Evolutionary conservation across 2,329 filamentous ascomycete species (phyloP), one percentile per base, ranked within the genome.

Genomic region (Epichloe gansuensis): DNA sequence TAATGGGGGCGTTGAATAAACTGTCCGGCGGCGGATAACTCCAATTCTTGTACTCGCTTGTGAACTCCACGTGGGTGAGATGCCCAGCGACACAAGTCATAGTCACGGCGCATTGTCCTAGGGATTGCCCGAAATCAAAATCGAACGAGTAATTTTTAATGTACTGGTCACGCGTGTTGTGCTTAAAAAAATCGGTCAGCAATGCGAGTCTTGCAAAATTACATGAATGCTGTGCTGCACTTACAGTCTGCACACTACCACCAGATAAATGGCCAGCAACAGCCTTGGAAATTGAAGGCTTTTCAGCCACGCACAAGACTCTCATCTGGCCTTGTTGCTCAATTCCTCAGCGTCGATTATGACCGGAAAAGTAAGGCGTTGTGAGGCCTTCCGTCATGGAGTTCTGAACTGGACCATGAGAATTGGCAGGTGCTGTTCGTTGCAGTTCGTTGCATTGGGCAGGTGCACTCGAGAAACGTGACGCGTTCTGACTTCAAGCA

Each of bases 41-140:
- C 93, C 93, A 98, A 57, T 82, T 82, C 61, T 82, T 85, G 69
- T 85, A 91, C 52, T 83, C 79, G 8, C 74, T 66, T 17, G 80
- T 78, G 61, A 98, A 96, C 50, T 94, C 88, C 45, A 85, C 72
- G n/a, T 75, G 76, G 35, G 88, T 90, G 58, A 98, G 76, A 69
- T 98, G 93, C 12, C 93, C 93, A 11, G 86, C 75, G 25, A 98
- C 93, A 56, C 86, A 90, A 52, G 93, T 98, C 87, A 98, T 97
- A 44, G 85, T 90, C 46, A 96, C 91, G 12, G 81, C 75, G 66
- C 88, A 95, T 56, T 75, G 76, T 21, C 91, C 90, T 86, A 89
- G 95, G 58, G 78, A 75, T 46, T 74, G 77, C 5, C 84, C 84
- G 66, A 98, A 98, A 65, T 88, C 83, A 70, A 93, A 98, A 46